phyloP scores from a whole-genome alignment of 129 eudicot genomes.

The Lonicera japonica region DNA sequence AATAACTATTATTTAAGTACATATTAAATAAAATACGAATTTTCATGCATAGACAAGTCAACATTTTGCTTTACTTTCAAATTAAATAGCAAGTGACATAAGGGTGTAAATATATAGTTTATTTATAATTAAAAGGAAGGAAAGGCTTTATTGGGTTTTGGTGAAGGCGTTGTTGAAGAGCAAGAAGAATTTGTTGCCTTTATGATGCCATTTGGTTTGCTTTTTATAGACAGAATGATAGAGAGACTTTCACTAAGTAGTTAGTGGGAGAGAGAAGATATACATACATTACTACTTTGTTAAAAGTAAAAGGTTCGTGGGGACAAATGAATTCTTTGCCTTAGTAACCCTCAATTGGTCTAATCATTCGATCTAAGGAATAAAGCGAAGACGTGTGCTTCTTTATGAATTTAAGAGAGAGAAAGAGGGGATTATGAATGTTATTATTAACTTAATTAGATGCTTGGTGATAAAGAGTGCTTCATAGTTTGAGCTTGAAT shows the following conservation, averaged over 20 bases:
- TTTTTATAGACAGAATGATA: conserved; percentile 13
- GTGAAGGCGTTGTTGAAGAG: conserved; percentile 3
- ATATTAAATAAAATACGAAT: too few species aligned
- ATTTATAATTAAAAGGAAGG: neutral
- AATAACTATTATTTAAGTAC: too few species aligned
- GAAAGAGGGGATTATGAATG: neutral
- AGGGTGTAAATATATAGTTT: too few species aligned
- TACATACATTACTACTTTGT: too few species aligned
- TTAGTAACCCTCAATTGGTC: neutral
- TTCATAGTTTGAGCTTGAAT: neutral
- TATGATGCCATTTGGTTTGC: neutral
- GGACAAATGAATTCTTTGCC: conserved; percentile 4
- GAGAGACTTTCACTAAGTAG: conserved; percentile 1
- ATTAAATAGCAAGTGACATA: too few species aligned
- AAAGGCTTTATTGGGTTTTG: conserved; percentile 5
- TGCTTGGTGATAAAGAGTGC: too few species aligned
- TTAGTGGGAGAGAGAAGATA: neutral
- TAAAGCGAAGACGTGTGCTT: conserved; percentile 6
- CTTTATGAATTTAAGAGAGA: neutral
- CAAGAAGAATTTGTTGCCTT: neutral
- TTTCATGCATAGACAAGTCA: too few species aligned
- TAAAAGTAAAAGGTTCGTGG: conserved; percentile 1
- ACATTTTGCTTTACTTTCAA: too few species aligned
- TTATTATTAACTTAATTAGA: too few species aligned
- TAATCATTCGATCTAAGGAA: conserved; percentile 9